Conservation (phyloP, 306 rosid genomes). For the peach (Prunus persica) region Prunus_persica_NCBIv2 NC_034009.1:25752501-25753000, state of each 20-base stretch:
- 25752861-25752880: neutral
- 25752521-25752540: neutral
- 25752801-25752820: slow-evolving; percentile 1
- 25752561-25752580: neutral
- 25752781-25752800: neutral
- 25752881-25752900: slow-evolving; percentile 16
- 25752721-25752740: slow-evolving; percentile 78
- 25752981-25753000: slow-evolving; percentile 89
- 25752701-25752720: slow-evolving; percentile 89
- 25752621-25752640: slow-evolving; percentile 17
- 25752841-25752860: neutral
- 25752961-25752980: slow-evolving; percentile 84
- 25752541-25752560: neutral
- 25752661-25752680: slow-evolving; percentile 74
- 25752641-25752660: slow-evolving; percentile 49
- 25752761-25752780: slow-evolving; percentile 15
- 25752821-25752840: neutral
- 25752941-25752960: slow-evolving; percentile 82
- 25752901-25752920: slow-evolving; percentile 34
- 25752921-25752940: slow-evolving; percentile 33
- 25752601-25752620: slow-evolving; percentile 4
- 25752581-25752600: neutral
- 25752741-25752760: slow-evolving; percentile 98
- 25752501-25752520: slow-evolving; percentile 16
- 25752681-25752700: slow-evolving; percentile 83